phyloP scores from a whole-genome alignment of 2,329 filamentous ascomycete genomes.

The Cyphellophora attinorum region DNA sequence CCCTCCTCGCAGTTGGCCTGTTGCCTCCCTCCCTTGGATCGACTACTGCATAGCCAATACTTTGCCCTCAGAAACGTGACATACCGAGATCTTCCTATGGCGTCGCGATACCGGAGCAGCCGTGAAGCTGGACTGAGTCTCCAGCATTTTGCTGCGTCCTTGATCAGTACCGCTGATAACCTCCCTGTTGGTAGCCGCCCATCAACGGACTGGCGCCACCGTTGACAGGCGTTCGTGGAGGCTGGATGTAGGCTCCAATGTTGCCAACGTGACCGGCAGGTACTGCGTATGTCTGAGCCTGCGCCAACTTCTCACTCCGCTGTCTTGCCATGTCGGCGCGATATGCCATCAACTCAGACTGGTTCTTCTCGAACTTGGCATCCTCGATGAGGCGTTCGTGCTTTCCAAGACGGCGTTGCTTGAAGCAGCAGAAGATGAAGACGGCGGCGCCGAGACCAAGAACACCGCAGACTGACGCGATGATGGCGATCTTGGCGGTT shows the following conservation, averaged over 20 bases:
- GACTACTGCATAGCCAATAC: too few relatives aligned
- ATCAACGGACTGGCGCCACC: neutral
- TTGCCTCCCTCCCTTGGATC: too few relatives aligned
- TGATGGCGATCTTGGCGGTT: conserved; percentile 40
- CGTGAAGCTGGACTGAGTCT: too few relatives aligned
- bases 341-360: conserved; percentile 24
- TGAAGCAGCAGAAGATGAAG: conserved; percentile 38
- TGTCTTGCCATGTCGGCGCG: conserved; percentile 16
- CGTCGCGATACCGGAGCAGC: too few relatives aligned
- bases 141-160: too few relatives aligned
- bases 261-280: conserved; percentile 8
- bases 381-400: conserved; percentile 39
- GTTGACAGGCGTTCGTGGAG: neutral
- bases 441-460: conserved; percentile 24
- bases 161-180: neutral
- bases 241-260: conserved; percentile 4
- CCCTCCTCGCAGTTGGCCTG: too few relatives aligned
- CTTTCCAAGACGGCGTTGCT: conserved; percentile 40
- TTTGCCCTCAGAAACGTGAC: too few relatives aligned
- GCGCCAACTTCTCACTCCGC: conserved; percentile 12
- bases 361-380: conserved; percentile 33
- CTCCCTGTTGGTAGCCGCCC: too few relatives aligned
- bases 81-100: too few relatives aligned
- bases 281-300: conserved; percentile 6
- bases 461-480: conserved; percentile 26